Percentiles rank a stretch among this genome's conserved stretches.
These are phyloP conservation scores for Toxoplasma gondii DNA, from an alignment of 169 alveolate genomes.

Conservation along the genomic window DNA sequence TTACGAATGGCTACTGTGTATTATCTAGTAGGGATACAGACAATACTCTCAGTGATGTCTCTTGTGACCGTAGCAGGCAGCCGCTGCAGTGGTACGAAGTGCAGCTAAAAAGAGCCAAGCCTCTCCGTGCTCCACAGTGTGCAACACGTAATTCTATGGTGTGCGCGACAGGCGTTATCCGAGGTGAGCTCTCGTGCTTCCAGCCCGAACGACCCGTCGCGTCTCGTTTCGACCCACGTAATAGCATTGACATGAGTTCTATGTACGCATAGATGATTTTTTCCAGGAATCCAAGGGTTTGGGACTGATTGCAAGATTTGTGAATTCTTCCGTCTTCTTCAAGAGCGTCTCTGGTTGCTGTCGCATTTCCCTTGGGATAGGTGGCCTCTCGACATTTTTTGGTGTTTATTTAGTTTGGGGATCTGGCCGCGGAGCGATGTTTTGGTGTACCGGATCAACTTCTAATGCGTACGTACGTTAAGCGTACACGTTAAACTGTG, in stretches of 20 bases:
- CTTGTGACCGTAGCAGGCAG: no score
- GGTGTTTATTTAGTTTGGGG: background rate
- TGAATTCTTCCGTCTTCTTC: background rate
- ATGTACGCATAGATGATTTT: background rate
- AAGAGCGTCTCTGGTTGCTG: background rate
- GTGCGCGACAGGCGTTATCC: no score
- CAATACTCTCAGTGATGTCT: no score
- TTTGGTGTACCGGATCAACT: no score
- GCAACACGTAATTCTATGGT: no score
- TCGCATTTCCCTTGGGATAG: background rate
- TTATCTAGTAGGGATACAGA: no score
- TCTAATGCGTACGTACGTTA: no score
- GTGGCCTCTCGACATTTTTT: background rate
- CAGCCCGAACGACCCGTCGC: constrained; percentile 7
- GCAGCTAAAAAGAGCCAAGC: no score
- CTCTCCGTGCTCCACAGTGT: no score
- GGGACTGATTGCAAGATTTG: background rate
- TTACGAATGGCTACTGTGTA: no score
- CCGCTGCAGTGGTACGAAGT: no score
- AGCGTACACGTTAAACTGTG: no score
- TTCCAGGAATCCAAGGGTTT: background rate
- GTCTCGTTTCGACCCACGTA: background rate
- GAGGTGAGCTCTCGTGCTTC: background rate
- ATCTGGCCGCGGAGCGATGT: background rate
- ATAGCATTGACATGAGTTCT: background rate